A percentile compares a stretch with the other conserved stretches of the same genome.
phyloP scores from a whole-genome alignment of 805 yeast species.

The Tetrapisispora phaffii region DNA sequence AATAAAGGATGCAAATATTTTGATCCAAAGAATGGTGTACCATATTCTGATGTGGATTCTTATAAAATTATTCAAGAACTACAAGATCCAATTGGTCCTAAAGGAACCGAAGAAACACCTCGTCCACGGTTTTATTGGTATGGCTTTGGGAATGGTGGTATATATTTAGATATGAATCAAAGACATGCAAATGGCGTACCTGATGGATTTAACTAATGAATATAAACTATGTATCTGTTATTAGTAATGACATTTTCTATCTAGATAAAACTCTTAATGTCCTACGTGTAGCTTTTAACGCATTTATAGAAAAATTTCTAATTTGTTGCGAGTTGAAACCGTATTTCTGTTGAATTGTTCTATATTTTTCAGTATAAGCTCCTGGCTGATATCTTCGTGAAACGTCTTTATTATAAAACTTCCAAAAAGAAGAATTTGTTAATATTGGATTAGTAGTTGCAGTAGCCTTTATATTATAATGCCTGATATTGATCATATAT shows the following conservation, averaged over 20 bases:
- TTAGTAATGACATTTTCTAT: neutral
- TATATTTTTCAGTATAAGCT: conserved; percentile 4
- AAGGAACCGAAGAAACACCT: conserved; percentile 34
- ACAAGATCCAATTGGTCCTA: conserved; percentile 42
- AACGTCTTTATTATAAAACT: conserved; percentile 22
- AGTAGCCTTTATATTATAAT: neutral
- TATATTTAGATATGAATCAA: conserved; percentile 35
- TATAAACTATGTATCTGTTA: neutral
- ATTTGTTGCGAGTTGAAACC: conserved; percentile 2
- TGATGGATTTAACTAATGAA: conserved; percentile 48
- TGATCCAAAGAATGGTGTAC: conserved; percentile 82
- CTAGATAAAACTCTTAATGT: neutral
- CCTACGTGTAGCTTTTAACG: neutral
- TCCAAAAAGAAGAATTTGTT: conserved; percentile 22
- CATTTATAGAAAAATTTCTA: neutral
- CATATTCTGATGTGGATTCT: conserved; percentile 77
- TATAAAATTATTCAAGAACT: conserved; percentile 52
- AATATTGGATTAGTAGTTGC: neutral
- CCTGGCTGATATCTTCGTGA: conserved; percentile 3
- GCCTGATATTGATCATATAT: conserved; percentile 22
- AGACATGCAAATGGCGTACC: conserved; percentile 82
- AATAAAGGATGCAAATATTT: conserved; percentile 63
- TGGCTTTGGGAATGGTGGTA: conserved; percentile 39
- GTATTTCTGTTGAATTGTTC: conserved; percentile 8
- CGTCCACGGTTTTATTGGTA: conserved; percentile 35